phyloP scores from a whole-genome alignment of 257 asterid genomes.

The Solanum neorickii region DNA sequence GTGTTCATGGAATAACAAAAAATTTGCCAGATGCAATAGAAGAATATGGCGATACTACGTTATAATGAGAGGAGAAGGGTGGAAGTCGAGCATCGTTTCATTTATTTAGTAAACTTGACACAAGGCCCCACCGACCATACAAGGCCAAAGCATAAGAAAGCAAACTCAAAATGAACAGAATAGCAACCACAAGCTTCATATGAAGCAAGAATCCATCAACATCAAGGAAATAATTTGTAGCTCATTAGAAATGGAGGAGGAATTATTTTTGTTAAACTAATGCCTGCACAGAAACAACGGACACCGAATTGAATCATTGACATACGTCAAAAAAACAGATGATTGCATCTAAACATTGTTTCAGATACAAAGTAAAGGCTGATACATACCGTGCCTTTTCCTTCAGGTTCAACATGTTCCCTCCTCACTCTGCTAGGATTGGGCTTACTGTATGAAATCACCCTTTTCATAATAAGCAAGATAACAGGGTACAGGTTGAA shows the following conservation, averaged over 20 bases:
- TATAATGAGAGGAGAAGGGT: background rate
- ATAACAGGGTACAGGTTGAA: background rate
- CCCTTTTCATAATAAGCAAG: background rate
- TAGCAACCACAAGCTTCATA: background rate
- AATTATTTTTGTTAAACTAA: background rate
- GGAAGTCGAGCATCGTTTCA: background rate
- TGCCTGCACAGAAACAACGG: background rate
- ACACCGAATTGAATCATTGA: background rate
- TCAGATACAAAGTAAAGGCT: background rate
- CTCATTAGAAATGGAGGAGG: background rate
- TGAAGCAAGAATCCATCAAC: background rate
- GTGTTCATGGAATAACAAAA: background rate
- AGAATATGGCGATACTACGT: background rate
- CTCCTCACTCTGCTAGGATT: conserved; percentile 32
- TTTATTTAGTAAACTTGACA: background rate
- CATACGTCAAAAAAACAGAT: background rate
- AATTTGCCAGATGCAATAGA: background rate
- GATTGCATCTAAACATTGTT: background rate
- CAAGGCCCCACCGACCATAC: too few relatives aligned
- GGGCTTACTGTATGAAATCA: conserved; percentile 7
- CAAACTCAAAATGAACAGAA: background rate
- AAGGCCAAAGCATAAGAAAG: too few relatives aligned
- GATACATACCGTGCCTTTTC: conserved; percentile 44
- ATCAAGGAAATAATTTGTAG: background rate
- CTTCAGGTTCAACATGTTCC: conserved; percentile 57